phyloP scores from a whole-genome alignment of 176 grass and related monocot genomes.

The Urochloa ruziziensis region DNA sequence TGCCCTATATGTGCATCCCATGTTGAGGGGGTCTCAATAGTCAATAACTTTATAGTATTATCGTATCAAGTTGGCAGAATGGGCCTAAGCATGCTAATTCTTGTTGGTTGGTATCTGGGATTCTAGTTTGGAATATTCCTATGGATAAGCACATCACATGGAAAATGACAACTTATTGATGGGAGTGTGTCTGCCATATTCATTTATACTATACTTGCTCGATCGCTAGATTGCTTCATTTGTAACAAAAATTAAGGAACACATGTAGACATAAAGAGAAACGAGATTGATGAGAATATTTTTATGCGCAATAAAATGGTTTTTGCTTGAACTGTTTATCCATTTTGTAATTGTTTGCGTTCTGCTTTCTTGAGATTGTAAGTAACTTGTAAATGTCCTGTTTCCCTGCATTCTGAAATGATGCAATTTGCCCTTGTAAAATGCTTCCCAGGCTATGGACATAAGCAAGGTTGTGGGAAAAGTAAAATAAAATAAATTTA shows the following conservation, averaged over 20 bases:
- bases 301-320: neutral
- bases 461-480: neutral
- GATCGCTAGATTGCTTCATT: slow-evolving; percentile 22
- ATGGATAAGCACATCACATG: slow-evolving; percentile 46
- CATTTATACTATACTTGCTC: slow-evolving; percentile 5
- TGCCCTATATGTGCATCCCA: slow-evolving; percentile 20
- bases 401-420: neutral
- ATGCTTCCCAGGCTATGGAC: neutral
- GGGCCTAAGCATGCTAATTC: slow-evolving; percentile 33
- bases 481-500: neutral
- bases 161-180: slow-evolving; percentile 41
- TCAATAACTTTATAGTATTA: slow-evolving; percentile 39
- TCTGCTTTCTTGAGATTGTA: neutral
- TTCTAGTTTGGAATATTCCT: slow-evolving; percentile 72
- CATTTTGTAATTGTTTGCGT: neutral
- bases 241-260: neutral
- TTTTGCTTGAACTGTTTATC: neutral
- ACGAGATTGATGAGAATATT: neutral
- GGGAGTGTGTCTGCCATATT: slow-evolving; percentile 23
- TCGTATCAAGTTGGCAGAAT: slow-evolving; percentile 39
- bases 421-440: slow-evolving; percentile 14
- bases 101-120: slow-evolving; percentile 46
- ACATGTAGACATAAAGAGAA: neutral
- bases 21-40: slow-evolving; percentile 31
- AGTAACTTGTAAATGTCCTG: neutral